phyloP scores from a whole-genome alignment of 352 stramenopile genomes.

The Globisporangium acanthophoron region DNA sequence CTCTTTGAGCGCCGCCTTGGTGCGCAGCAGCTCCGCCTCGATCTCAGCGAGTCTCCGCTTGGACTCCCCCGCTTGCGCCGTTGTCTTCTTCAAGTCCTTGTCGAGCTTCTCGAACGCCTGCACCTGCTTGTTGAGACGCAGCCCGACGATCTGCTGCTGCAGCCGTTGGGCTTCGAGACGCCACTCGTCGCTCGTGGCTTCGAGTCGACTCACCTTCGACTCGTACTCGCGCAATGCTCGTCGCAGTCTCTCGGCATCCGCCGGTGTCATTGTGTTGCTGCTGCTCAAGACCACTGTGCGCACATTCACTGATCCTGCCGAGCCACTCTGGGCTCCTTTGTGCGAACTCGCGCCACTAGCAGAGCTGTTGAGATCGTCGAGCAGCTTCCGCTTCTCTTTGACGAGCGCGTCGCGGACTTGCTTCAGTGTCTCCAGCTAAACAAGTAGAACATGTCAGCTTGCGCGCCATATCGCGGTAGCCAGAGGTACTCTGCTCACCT shows the following conservation, averaged over 20 bases:
- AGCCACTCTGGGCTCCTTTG: not conserved
- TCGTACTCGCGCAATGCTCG: conserved; percentile 54
- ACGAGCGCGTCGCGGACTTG: conserved; percentile 15
- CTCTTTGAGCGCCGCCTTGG: conserved; percentile 43
- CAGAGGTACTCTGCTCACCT: not conserved
- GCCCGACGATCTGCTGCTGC: conserved; percentile 45
- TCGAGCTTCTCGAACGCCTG: conserved; percentile 46
- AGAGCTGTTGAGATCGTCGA: conserved; percentile 12
- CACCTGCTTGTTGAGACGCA: conserved; percentile 43
- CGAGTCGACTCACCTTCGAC: conserved; percentile 32
- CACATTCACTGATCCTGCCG: not conserved
- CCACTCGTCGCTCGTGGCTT: conserved; percentile 34
- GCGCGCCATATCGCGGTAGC: not conserved
- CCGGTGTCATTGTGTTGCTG: conserved; percentile 12
- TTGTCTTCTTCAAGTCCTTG: conserved; percentile 34
- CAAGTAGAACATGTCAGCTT: not conserved
- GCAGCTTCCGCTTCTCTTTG: conserved; percentile 22
- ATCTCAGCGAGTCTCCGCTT: conserved; percentile 25
- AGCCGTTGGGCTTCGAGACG: conserved; percentile 34
- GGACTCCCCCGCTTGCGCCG: conserved; percentile 22
- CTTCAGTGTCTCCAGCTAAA: conserved; percentile 17
- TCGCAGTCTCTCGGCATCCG: conserved; percentile 45
- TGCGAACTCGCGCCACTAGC: not conserved
- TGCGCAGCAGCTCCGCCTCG: conserved; percentile 50
- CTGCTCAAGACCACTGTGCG: not conserved